A percentile compares a stretch with the other conserved stretches of the same genome.
Conservation (phyloP, 352 stramenopile genomes). For the Pythium inflatum region DNA sequence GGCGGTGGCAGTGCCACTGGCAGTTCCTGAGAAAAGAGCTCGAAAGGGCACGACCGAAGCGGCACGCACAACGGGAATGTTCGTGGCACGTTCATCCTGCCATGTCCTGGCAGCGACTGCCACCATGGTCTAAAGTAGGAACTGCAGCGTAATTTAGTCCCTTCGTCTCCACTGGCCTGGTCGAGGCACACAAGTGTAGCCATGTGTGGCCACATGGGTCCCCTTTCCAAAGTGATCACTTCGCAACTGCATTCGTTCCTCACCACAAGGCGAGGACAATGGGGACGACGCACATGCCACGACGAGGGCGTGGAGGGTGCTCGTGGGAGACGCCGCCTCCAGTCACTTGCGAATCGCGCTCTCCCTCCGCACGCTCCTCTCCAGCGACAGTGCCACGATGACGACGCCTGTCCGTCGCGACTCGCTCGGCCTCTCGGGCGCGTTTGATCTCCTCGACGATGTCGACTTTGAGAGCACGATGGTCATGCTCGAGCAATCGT, state of each 20-base stretch:
- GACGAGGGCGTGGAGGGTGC: too few species aligned
- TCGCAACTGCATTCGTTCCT: background rate
- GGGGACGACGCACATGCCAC: background rate
- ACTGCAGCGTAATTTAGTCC: too few species aligned
- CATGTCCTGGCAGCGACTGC: too few species aligned
- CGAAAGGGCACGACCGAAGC: too few species aligned
- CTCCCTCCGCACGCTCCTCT: slow-evolving; percentile 5
- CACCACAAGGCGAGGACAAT: background rate
- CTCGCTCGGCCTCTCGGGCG: slow-evolving; percentile 47
- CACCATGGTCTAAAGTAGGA: too few species aligned
- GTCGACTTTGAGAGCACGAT: slow-evolving; percentile 71
- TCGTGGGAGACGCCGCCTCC: background rate
- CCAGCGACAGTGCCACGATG: background rate
- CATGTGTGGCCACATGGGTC: background rate
- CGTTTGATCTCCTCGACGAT: slow-evolving; percentile 60
- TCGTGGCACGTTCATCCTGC: background rate
- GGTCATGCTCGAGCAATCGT: slow-evolving; percentile 53
- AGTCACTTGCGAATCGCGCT: slow-evolving; percentile 16
- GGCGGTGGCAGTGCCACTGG: too few species aligned
- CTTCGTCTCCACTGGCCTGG: too few species aligned
- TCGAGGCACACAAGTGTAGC: background rate
- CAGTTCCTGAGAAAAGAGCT: too few species aligned
- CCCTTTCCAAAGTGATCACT: background rate
- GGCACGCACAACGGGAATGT: background rate
- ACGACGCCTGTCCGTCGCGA: slow-evolving; percentile 33